Evolutionary conservation across 805 yeast species (phyloP).

Genomic region (Metschnikowia borealis): DNA sequence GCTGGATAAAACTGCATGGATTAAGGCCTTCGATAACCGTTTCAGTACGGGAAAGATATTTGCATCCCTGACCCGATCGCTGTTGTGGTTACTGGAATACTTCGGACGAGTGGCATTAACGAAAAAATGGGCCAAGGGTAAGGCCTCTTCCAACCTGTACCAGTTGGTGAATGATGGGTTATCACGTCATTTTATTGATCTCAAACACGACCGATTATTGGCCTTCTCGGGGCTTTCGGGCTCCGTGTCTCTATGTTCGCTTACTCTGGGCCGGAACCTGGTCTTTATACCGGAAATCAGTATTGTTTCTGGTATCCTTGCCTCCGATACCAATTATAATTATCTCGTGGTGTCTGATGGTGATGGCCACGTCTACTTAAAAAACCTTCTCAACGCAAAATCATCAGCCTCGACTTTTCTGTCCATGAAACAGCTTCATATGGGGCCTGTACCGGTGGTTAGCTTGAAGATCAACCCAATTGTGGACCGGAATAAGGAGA

Average conservation of each 20-base stretch:
- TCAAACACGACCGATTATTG: constrained; percentile 23
- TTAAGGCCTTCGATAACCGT: constrained; percentile 37
- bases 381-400: constrained; percentile 32
- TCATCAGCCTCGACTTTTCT: constrained; percentile 24
- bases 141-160: constrained; percentile 25
- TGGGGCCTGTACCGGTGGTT: constrained; percentile 14
- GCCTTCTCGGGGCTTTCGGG: constrained; percentile 27
- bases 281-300: constrained; percentile 34
- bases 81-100: constrained; percentile 47
- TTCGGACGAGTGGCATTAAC: constrained; percentile 32
- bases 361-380: constrained; percentile 29
- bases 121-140: constrained; percentile 40
- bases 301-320: constrained; percentile 15
- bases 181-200: constrained; percentile 25
- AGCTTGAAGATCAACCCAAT: constrained; percentile 19
- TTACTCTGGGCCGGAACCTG: constrained; percentile 35
- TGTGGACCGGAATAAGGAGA: constrained; percentile 23
- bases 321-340: constrained; percentile 29
- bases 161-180: constrained; percentile 28
- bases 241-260: constrained; percentile 27
- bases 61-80: constrained; percentile 42
- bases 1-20: constrained; percentile 47
- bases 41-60: constrained; percentile 37
- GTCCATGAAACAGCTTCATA: constrained; percentile 19
- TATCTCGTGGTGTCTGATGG: constrained; percentile 27